phyloP scores from a whole-genome alignment of 2,329 filamentous ascomycete species.

The Intubia oerlemansii region DNA sequence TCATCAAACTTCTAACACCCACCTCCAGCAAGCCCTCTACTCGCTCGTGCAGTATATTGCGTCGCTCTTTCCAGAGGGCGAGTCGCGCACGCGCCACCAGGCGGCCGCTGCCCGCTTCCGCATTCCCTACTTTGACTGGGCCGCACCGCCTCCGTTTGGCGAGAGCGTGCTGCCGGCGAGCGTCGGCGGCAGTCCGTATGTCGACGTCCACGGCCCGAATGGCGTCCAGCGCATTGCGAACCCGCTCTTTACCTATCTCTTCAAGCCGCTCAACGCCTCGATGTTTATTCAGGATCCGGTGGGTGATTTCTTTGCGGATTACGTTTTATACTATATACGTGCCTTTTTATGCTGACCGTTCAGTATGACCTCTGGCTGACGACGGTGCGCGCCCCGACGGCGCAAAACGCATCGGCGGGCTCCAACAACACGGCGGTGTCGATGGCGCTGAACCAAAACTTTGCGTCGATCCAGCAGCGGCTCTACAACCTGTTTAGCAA shows the following conservation, averaged over 20 bases:
- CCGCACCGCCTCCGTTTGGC: constrained; percentile 23
- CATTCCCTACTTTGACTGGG: constrained; percentile 40
- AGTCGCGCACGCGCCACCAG: constrained; percentile 23
- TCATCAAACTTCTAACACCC: neutral
- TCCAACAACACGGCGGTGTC: constrained; percentile 40
- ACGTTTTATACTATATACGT: neutral
- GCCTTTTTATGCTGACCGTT: neutral
- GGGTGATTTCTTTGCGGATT: constrained; percentile 10
- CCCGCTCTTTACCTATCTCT: constrained; percentile 38
- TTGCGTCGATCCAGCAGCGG: constrained; percentile 34
- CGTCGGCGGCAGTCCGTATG: constrained; percentile 19
- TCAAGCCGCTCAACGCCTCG: constrained; percentile 34
- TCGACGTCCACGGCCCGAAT: constrained; percentile 33
- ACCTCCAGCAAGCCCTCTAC: constrained; percentile 18
- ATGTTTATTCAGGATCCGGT: constrained; percentile 40
- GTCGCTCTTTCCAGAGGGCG: constrained; percentile 21
- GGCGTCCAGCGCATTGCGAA: constrained; percentile 35
- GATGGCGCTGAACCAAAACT: constrained; percentile 26
- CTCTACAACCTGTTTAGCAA: constrained; percentile 46
- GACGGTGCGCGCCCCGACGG: constrained; percentile 34
- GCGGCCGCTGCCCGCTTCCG: constrained; percentile 28
- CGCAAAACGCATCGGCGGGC: constrained; percentile 17
- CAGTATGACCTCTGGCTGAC: constrained; percentile 37
- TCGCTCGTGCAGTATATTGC: constrained; percentile 20
- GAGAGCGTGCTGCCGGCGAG: constrained; percentile 25